Base-by-base conservation (phyloP, 169 alveolate species). In the Amoebophrya sp. region DNA sequence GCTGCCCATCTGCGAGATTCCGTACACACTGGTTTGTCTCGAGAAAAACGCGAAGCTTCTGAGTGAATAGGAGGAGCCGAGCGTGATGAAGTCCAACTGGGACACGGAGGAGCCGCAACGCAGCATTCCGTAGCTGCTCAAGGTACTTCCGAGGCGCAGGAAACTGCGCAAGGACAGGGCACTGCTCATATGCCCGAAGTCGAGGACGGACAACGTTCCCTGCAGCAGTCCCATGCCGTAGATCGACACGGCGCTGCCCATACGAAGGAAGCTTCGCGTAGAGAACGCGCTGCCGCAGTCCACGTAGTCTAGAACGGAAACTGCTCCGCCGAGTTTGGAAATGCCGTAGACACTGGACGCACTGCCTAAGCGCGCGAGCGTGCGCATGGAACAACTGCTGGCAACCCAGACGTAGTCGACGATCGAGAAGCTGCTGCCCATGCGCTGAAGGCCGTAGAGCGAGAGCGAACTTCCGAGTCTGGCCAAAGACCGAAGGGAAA, bases 361-460 rank as follows among this genome's bases (percentile, higher is more conserved):
- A 36, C 39, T 33, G 91, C 93, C 94, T 36, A 76, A n/a, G 78
- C 65, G 92, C 14, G 89, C 93, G 36, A 89, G 92, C 36, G 40
- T 3, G 41, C 77, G 33, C 6, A 90, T 1, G 36, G 89, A 2
- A 89, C 89, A 33, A 2, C 91, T 33, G 90, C 6, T n/a, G 77
- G 24, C 92, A 0, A 53, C 10, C 47, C 36, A 6, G 47, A 54
- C 89, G 24, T 1, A 39, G 92, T 91, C 94, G 76, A 76, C 41
- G 40, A 78, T 54, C 76, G 89, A 40, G 55, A 54, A 39, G 39
- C 53, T 47, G 41, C 83, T 41, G 10, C 92, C 91, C 41, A 89
- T 34, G 78, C 93, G 83, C 76, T 41, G 33, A 91, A 91, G 54
- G 78, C 94, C 94, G 18, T 90, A 93, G 39, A 33, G 53, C 0